Base-by-base conservation (phyloP, 805 yeast species). In the Cyberlindnera maclurae region DNA sequence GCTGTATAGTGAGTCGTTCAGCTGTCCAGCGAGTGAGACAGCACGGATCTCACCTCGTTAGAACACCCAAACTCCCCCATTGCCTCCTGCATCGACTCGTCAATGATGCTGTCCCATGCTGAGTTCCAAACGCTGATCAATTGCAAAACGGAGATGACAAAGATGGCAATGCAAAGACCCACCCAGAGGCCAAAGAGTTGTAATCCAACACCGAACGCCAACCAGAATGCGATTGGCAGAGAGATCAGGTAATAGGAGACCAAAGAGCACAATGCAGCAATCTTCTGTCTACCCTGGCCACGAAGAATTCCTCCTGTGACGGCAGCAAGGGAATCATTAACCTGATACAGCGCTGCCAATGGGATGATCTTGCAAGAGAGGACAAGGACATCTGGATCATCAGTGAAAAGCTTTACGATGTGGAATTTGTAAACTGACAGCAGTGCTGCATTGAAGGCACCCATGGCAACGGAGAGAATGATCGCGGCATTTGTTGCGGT, bases 271-370 rank as follows among this genome's bases (percentile, higher is more conserved):
- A 68, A 67, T 2, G 82, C 82, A 1, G 82, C 82, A 28, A 79
- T 70, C 49, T 69, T 72, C 31, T 80, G 82, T 57, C 75, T 75
- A 12, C 90, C 90, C 61, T 82, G 89, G 5, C 90, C 90, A 55
- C 93, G 70, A 38, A 83, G 63, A 43, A 85, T 70, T 12, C 90
- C 90, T 12, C 86, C 88, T 1, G 83, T 73, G 35, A 80, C 77
- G 12, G 86, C 83, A 45, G 80, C 74, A 51, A 77, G 60, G 10
- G 80, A 79, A 58, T 83, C 93, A 39, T 74, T 73, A 18, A 83
- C 60, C 61, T 82, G 89, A 72, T 79, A 80, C 26, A 75, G 51
- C 1, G 88, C 83, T 34, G 79, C 72, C 33, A 79, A 62, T 55
- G 83, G 77, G 61, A 82, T 62, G 20, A 82, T 71, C 17, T 59